Evolutionary conservation across 352 stramenopile species (phyloP).

Genomic region (Phytophthora pistaciae): DNA sequence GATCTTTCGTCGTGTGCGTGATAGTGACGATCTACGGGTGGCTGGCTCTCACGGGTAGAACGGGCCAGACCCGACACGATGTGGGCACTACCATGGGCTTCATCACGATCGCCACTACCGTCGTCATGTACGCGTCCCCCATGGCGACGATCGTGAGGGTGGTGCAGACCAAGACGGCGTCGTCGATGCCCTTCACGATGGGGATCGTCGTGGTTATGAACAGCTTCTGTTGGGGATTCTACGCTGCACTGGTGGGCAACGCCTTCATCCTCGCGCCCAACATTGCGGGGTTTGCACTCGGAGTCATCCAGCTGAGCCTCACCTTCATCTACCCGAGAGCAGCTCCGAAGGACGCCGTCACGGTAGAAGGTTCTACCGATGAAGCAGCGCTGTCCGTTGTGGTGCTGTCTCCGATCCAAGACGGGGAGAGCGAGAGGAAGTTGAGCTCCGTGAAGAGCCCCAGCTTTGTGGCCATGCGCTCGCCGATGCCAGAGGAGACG

Average conservation of each 20-base stretch:
- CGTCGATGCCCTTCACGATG: slow-evolving; percentile 35
- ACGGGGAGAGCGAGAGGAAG: slow-evolving; percentile 1
- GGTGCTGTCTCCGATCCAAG: slow-evolving; percentile 9
- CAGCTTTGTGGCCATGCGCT: slow-evolving; percentile 8
- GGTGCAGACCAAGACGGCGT: slow-evolving; percentile 28
- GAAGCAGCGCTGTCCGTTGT: background rate
- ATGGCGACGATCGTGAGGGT: slow-evolving; percentile 53
- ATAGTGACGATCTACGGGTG: slow-evolving; percentile 31
- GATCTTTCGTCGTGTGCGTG: slow-evolving; percentile 4
- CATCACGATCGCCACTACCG: slow-evolving; percentile 50
- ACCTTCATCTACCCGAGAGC: slow-evolving; percentile 44
- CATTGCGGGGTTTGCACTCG: slow-evolving; percentile 32
- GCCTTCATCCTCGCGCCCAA: slow-evolving; percentile 46
- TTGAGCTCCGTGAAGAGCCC: background rate
- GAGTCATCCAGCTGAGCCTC: slow-evolving; percentile 43
- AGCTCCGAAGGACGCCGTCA: background rate
- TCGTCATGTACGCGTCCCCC: slow-evolving; percentile 59
- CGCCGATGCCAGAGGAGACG: background rate
- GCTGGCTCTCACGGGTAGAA: slow-evolving; percentile 31
- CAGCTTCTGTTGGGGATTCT: slow-evolving; percentile 22
- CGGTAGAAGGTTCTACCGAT: background rate
- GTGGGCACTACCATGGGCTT: slow-evolving; percentile 44
- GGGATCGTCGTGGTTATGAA: slow-evolving; percentile 27
- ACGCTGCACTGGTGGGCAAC: slow-evolving; percentile 15
- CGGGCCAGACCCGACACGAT: slow-evolving; percentile 20